Evolutionary conservation across 1,284 basidiomycete genomes (phyloP).

Genomic region (Pyrrhoderma noxium): DNA sequence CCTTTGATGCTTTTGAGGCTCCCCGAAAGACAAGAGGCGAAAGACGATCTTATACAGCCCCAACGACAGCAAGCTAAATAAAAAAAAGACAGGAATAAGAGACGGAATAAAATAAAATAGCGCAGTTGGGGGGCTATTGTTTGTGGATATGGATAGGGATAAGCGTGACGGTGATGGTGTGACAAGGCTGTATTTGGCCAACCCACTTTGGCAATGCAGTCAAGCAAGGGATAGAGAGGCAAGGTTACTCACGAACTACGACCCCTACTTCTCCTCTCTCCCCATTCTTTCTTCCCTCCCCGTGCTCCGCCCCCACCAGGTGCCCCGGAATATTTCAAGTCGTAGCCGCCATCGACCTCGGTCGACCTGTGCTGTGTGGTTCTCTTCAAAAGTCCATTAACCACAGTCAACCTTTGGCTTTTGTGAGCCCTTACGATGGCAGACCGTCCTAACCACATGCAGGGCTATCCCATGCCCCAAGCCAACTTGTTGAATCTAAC

Average conservation of each 20-base stretch:
- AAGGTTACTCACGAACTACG: constrained; percentile 11
- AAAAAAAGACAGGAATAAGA: too few relatives aligned
- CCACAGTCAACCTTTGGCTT: constrained; percentile 4
- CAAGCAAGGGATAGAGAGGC: not conserved
- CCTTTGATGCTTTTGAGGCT: too few relatives aligned
- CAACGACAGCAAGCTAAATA: too few relatives aligned
- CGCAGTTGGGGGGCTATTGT: too few relatives aligned
- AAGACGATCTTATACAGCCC: too few relatives aligned
- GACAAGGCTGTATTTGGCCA: too few relatives aligned
- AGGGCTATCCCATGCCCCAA: constrained; percentile 15
- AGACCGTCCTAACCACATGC: constrained; percentile 16
- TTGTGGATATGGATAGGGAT: too few relatives aligned
- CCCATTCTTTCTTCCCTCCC: constrained; percentile 11
- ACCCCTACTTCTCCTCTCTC: constrained; percentile 7
- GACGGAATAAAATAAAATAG: too few relatives aligned
- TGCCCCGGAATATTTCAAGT: not conserved
- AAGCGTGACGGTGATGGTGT: too few relatives aligned
- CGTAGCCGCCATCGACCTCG: constrained; percentile 1
- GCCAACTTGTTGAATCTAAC: constrained; percentile 15
- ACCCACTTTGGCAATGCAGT: too few relatives aligned
- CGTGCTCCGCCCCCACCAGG: constrained; percentile 2
- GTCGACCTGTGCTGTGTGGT: constrained; percentile 6
- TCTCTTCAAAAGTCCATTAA: not conserved
- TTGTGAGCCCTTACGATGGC: constrained; percentile 16
- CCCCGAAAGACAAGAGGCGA: too few relatives aligned